Evolutionary conservation across 1,139 yeast genomes (phyloP).

Genomic region (Candida frijolesensis): DNA sequence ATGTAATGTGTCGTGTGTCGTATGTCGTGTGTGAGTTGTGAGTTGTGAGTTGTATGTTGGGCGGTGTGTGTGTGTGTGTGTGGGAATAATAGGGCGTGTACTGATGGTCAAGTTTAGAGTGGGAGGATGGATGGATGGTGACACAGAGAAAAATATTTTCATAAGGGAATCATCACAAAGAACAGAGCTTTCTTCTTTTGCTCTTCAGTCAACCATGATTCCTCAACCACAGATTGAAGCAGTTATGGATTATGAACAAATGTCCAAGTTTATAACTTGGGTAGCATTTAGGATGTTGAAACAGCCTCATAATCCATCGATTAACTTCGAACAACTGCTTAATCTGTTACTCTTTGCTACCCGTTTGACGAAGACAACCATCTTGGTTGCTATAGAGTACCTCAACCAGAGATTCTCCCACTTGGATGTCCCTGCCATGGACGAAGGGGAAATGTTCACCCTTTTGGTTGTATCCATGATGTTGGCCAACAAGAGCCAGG

Average conservation of each 20-base stretch:
- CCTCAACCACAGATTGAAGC: constrained; percentile 4
- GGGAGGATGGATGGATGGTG: too few species aligned
- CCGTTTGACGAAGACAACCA: constrained; percentile 79
- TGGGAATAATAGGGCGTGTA: too few species aligned
- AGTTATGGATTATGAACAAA: constrained; percentile 29
- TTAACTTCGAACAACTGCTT: constrained; percentile 60
- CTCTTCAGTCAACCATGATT: constrained; percentile 2
- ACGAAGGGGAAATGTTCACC: constrained; percentile 55
- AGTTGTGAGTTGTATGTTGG: too few species aligned
- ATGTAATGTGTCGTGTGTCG: too few species aligned
- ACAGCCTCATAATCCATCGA: constrained; percentile 50
- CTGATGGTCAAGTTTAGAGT: too few species aligned
- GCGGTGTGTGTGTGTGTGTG: too few species aligned
- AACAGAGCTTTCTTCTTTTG: neutral
- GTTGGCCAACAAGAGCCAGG: constrained; percentile 91
- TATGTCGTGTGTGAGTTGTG: too few species aligned
- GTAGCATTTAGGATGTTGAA: constrained; percentile 65
- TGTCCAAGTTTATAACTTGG: constrained; percentile 76
- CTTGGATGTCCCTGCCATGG: constrained; percentile 22
- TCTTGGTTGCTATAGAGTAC: constrained; percentile 77
- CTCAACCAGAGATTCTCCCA: constrained; percentile 51
- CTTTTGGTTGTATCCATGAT: constrained; percentile 71
- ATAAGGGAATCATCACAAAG: too few species aligned
- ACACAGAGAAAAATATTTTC: too few species aligned
- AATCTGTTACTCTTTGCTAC: constrained; percentile 84